phyloP scores from a whole-genome alignment of 148 eudicot species.

The Gaultheria prostrata region DNA sequence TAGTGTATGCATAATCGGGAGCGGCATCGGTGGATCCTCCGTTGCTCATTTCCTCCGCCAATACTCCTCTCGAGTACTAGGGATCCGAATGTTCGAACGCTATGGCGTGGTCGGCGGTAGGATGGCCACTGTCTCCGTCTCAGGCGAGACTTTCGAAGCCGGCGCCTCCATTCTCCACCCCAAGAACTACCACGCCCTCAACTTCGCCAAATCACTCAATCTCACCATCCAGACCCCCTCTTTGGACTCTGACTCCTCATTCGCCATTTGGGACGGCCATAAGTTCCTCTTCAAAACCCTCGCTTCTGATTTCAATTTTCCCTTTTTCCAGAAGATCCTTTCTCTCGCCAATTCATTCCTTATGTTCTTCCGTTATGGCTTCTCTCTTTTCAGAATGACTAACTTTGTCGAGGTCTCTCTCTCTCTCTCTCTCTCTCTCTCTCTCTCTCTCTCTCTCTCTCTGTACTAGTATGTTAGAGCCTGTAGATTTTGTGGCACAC shows the following conservation, averaged over 20 bases:
- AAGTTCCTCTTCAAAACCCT: conserved; percentile 56
- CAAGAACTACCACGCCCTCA: conserved; percentile 58
- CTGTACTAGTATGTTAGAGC: no score
- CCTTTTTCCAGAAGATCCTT: conserved; percentile 36
- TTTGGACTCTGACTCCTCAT: conserved; percentile 24
- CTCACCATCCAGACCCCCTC: conserved; percentile 28
- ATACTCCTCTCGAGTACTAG: conserved; percentile 35
- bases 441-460: background rate
- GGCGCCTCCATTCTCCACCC: conserved; percentile 88
- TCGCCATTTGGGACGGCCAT: conserved; percentile 82
- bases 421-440: conserved; percentile 1
- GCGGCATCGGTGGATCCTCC: conserved; percentile 82
- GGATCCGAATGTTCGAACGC: conserved; percentile 61
- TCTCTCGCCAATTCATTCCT: conserved; percentile 40
- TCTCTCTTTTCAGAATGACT: conserved; percentile 66
- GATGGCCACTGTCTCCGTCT: conserved; percentile 68
- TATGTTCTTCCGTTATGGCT: conserved; percentile 64
- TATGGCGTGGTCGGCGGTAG: conserved; percentile 74
- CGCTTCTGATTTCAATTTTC: conserved; percentile 27
- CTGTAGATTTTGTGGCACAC: no score
- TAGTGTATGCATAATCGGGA: conserved; percentile 65
- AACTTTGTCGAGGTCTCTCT: conserved; percentile 58
- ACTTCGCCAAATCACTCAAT: conserved; percentile 39
- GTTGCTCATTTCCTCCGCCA: conserved; percentile 83
- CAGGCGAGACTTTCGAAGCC: conserved; percentile 76